A percentile compares a stretch with the other conserved stretches of the same genome.
phyloP scores from a whole-genome alignment of 2,329 filamentous ascomycete species.

The Sordariomycetes sp. region DNA sequence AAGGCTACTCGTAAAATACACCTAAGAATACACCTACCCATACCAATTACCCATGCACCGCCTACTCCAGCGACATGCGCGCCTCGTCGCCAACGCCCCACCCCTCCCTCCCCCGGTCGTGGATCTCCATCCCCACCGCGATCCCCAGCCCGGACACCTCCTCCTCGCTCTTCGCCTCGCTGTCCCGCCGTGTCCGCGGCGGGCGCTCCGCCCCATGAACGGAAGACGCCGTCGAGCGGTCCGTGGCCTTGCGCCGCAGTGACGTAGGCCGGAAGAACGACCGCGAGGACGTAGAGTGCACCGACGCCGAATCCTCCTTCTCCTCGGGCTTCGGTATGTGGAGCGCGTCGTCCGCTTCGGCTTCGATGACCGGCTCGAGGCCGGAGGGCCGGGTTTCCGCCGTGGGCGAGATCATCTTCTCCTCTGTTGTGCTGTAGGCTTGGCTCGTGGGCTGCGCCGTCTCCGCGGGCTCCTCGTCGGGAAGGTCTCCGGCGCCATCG shows the following conservation, averaged over 20 bases:
- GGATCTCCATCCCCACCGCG: slow-evolving; percentile 38
- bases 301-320: slow-evolving; percentile 29
- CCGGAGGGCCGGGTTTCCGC: slow-evolving; percentile 11
- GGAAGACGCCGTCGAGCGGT: slow-evolving; percentile 27
- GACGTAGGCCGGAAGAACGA: slow-evolving; percentile 31
- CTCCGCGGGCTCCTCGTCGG: slow-evolving; percentile 13
- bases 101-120: slow-evolving; percentile 44
- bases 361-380: slow-evolving; percentile 1
- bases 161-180: slow-evolving; percentile 22
- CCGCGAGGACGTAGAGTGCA: slow-evolving; percentile 36
- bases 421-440: slow-evolving; percentile 22
- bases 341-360: slow-evolving; percentile 14
- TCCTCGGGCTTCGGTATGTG: slow-evolving; percentile 3
- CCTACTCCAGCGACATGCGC: slow-evolving; percentile 67
- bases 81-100: slow-evolving; percentile 81
- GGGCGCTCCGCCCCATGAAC: slow-evolving; percentile 12
- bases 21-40: neutral
- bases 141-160: slow-evolving; percentile 28
- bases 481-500: neutral
- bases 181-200: neutral
- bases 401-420: slow-evolving; percentile 22
- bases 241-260: slow-evolving; percentile 26
- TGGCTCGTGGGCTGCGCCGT: slow-evolving; percentile 9
- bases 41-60: neutral
- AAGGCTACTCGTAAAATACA: neutral